Evolutionary conservation across 345 rosid species (phyloP).

Genomic region (Gossypium ekmanianum): DNA sequence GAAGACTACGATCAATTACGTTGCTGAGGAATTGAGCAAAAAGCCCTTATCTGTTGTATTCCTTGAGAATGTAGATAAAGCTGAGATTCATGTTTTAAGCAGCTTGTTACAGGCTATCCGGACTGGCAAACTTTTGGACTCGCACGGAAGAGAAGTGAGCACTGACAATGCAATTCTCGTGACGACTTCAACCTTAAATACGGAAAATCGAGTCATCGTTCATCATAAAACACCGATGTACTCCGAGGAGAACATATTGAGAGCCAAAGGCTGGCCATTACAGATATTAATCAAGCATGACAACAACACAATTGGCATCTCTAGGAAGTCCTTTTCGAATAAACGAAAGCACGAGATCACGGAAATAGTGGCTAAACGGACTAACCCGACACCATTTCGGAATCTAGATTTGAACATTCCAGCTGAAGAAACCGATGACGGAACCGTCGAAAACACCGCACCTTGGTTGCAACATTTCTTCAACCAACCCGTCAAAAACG

Average conservation of each 20-base stretch:
- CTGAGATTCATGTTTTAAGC: conserved; percentile 47
- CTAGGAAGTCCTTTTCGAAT: conserved; percentile 23
- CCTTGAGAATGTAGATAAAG: conserved; percentile 69
- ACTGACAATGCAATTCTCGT: conserved; percentile 51
- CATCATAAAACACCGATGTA: conserved; percentile 18
- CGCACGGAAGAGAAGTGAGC: conserved; percentile 63
- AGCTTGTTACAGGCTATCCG: conserved; percentile 50
- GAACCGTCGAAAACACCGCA: conserved; percentile 26
- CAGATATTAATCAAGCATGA: conserved; percentile 42
- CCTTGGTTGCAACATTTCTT: conserved; percentile 51
- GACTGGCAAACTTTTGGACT: conserved; percentile 58
- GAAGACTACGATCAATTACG: conserved; percentile 56
- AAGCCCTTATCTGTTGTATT: conserved; percentile 59
- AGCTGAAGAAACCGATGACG: conserved; percentile 42
- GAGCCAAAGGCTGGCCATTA: conserved; percentile 44
- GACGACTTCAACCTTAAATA: conserved; percentile 36
- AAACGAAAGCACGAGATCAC: conserved; percentile 46
- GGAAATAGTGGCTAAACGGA: conserved; percentile 38
- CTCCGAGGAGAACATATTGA: conserved; percentile 48
- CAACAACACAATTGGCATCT: background rate
- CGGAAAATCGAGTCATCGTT: conserved; percentile 15
- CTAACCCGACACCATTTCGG: conserved; percentile 31
- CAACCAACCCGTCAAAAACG: conserved; percentile 27
- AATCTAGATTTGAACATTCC: conserved; percentile 71
- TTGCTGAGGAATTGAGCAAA: conserved; percentile 54